A percentile compares a stretch with the other conserved stretches of the same genome.
Conservation (phyloP, 1,139 yeast genomes). For the Taphrina communis region DNA sequence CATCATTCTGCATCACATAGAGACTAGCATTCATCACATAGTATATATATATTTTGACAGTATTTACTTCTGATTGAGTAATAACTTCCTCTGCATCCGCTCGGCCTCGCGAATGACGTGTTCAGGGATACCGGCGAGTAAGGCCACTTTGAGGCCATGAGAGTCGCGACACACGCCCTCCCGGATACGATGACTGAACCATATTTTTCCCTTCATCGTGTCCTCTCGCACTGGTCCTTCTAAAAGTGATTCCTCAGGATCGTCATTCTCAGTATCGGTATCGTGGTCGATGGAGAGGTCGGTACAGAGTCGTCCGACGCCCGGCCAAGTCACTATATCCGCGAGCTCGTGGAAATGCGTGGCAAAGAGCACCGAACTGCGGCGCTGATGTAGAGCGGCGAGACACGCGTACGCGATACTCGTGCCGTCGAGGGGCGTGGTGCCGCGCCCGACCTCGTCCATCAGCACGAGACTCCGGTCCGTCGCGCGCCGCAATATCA, state of each 20-base stretch:
- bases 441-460: conserved; percentile 97
- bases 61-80: not conserved
- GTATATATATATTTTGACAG: not conserved
- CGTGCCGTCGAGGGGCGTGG: conserved; percentile 86
- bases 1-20: not conserved
- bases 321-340: conserved; percentile 42
- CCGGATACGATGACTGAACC: conserved; percentile 30
- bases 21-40: not conserved
- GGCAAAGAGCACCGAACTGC: conserved; percentile 84
- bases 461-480: conserved; percentile 77
- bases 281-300: not conserved
- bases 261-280: too few relatives aligned
- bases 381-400: conserved; percentile 60
- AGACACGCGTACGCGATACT: conserved; percentile 88
- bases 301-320: conserved; percentile 22
- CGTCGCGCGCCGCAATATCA: conserved; percentile 78
- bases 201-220: not conserved
- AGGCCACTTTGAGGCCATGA: conserved; percentile 46
- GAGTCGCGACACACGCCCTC: conserved; percentile 43
- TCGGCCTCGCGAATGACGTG: conserved; percentile 31
- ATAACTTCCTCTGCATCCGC: conserved; percentile 13
- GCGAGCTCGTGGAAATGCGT: conserved; percentile 73
- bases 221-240: too few relatives aligned
- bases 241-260: too few relatives aligned
- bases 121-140: conserved; percentile 45